phyloP scores from a whole-genome alignment of 805 yeast species.

The Starmerella kuoi region DNA sequence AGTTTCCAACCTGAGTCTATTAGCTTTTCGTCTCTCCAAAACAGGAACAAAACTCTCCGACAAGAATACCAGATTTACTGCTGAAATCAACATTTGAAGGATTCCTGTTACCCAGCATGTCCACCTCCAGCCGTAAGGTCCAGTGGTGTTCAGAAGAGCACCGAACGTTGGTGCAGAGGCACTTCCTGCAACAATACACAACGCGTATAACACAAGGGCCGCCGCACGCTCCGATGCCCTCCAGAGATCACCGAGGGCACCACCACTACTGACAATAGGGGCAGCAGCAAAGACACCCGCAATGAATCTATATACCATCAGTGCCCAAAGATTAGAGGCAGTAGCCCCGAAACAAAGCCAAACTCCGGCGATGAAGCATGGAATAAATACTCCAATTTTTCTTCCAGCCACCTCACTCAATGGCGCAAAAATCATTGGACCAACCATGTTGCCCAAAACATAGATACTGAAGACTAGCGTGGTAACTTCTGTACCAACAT shows the following conservation, averaged over 20 bases:
- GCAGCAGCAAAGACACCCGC: conserved; percentile 52
- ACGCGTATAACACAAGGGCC: conserved; percentile 40
- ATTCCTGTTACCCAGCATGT: conserved; percentile 42
- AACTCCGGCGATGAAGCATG: conserved; percentile 38
- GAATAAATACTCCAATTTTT: conserved; percentile 38
- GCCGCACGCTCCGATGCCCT: conserved; percentile 40
- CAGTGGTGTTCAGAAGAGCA: conserved; percentile 28
- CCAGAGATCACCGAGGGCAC: conserved; percentile 49
- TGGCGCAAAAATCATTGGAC: conserved; percentile 49
- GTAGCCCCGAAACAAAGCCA: conserved; percentile 30
- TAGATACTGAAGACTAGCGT: conserved; percentile 43
- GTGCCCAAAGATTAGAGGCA: conserved; percentile 37
- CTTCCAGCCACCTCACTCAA: conserved; percentile 47
- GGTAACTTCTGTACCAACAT: conserved; percentile 36
- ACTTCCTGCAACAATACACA: conserved; percentile 37
- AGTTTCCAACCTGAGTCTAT: conserved; percentile 54
- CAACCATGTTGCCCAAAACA: conserved; percentile 50
- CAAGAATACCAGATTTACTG: conserved; percentile 31
- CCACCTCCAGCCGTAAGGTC: conserved; percentile 47
- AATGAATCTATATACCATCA: conserved; percentile 38
- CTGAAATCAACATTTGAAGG: conserved; percentile 28
- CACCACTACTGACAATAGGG: conserved; percentile 52
- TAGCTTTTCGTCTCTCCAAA: conserved; percentile 56
- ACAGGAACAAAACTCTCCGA: conserved; percentile 32
- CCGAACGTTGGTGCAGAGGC: conserved; percentile 37